phyloP scores from a whole-genome alignment of 2,329 filamentous ascomycete species.

The Ceratocystiopsis minuta region DNA sequence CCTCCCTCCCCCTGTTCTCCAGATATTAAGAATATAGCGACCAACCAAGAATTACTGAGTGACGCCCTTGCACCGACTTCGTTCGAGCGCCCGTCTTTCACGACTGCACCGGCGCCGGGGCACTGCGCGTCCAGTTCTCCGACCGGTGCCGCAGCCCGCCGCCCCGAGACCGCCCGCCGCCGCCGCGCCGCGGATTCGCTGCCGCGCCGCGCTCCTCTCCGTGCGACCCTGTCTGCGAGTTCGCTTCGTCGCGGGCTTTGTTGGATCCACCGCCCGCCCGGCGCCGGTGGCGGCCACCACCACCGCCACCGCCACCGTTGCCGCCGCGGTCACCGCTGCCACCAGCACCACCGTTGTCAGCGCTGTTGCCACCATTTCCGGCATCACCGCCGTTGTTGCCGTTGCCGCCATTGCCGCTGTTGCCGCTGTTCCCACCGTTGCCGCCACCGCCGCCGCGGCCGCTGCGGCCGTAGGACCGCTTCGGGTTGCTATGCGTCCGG shows the following conservation, averaged over 20 bases:
- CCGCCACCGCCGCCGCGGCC: slow-evolving; percentile 4
- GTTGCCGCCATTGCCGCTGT: not conserved
- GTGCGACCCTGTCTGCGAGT: slow-evolving; percentile 6
- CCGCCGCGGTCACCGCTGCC: not conserved
- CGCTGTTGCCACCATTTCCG: not conserved
- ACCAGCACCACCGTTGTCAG: not conserved
- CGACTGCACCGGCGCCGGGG: slow-evolving; percentile 4
- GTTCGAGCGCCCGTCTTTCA: too few species aligned
- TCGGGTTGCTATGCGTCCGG: slow-evolving; percentile 9
- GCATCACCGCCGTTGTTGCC: not conserved
- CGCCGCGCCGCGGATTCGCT: not conserved
- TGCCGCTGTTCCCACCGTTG: not conserved
- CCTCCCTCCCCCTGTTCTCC: too few species aligned
- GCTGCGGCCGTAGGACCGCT: slow-evolving; percentile 4
- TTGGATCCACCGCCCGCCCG: slow-evolving; percentile 1
- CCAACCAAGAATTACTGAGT: not conserved
- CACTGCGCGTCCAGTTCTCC: slow-evolving; percentile 6
- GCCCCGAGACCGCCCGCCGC: slow-evolving; percentile 3
- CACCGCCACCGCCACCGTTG: too few species aligned
- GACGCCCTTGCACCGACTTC: too few species aligned
- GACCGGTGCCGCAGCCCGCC: slow-evolving; percentile 6
- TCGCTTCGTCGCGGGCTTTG: slow-evolving; percentile 4
- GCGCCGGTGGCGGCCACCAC: too few species aligned
- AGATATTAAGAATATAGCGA: not conserved
- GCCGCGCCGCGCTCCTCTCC: slow-evolving; percentile 3